phyloP scores from a whole-genome alignment of 1,284 basidiomycete genomes.

The Cryptococcus sp. region DNA sequence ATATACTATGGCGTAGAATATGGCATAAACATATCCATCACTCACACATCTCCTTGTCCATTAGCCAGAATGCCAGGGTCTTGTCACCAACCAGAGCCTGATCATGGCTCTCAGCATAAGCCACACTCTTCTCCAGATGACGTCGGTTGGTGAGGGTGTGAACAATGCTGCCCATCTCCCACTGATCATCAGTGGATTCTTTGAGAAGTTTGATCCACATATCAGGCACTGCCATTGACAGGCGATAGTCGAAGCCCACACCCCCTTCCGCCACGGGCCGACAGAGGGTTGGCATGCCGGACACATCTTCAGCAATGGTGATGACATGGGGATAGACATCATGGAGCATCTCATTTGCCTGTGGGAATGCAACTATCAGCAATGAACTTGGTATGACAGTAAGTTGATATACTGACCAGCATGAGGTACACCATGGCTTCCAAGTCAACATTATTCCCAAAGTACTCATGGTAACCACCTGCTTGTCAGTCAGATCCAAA shows the following conservation, averaged over 20 bases:
- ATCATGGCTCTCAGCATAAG: constrained; percentile 95
- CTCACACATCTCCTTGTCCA: constrained; percentile 99
- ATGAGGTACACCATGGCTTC: constrained; percentile 94
- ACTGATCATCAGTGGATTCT: constrained; percentile 80
- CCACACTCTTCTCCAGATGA: constrained; percentile 84
- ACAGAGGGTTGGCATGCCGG: constrained; percentile 95
- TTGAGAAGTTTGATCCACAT: constrained; percentile 99
- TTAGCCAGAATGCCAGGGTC: constrained; percentile 97
- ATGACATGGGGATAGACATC: constrained; percentile 71
- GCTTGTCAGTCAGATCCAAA: constrained; percentile 2
- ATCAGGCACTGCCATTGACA: constrained; percentile 97
- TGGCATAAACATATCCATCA: constrained; percentile 16
- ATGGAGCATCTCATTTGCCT: constrained; percentile 93
- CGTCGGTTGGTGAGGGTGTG: constrained; percentile 88
- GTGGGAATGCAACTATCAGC: not conserved
- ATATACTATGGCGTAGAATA: not conserved
- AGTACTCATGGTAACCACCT: constrained; percentile 95
- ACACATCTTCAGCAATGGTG: constrained; percentile 94
- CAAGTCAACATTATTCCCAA: constrained; percentile 75
- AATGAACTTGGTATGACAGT: not conserved
- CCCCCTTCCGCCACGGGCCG: constrained; percentile 76
- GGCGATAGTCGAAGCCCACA: constrained; percentile 93
- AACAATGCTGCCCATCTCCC: constrained; percentile 84
- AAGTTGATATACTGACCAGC: constrained; percentile 64
- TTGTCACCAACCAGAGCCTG: constrained; percentile 98